These are phyloP conservation scores for Hsuehochloa calcarea DNA, from an alignment of 176 grass and related monocot species.

Conservation along the genomic window DNA sequence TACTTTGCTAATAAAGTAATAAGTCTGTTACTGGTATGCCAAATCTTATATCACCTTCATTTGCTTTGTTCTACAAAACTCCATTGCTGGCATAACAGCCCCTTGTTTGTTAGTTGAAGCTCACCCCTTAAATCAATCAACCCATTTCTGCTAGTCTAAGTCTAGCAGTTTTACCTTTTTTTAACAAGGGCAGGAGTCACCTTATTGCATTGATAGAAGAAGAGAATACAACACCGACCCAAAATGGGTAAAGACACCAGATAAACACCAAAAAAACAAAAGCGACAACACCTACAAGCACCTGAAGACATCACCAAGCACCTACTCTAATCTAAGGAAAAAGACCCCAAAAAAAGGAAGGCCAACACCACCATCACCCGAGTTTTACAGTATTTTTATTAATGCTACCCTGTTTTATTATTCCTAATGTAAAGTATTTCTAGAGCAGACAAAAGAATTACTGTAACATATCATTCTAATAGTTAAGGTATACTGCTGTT, in stretches of 20 bases:
- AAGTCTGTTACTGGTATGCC: neutral
- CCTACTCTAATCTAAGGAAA: no score
- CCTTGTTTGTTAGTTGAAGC: neutral
- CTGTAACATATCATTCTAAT: neutral
- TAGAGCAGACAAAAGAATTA: neutral
- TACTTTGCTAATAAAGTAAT: neutral
- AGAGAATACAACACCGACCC: neutral
- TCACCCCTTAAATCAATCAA: neutral
- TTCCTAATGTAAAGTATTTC: neutral
- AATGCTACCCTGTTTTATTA: neutral
- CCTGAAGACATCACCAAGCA: neutral
- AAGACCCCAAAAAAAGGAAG: no score
- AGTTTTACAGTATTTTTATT: neutral
- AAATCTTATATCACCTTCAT: neutral
- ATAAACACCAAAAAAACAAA: neutral
- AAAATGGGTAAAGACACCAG: neutral
- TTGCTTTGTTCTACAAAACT: conserved; percentile 8
- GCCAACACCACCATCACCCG: no score
- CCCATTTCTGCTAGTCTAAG: neutral
- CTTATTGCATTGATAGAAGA: neutral
- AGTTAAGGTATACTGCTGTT: neutral
- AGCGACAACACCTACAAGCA: neutral
- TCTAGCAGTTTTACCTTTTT: neutral
- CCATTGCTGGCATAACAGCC: neutral
- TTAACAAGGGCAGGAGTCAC: neutral